These are phyloP conservation scores for Crithidia brevicula DNA, from an alignment of 208 protist species.

Conservation along the genomic window DNA sequence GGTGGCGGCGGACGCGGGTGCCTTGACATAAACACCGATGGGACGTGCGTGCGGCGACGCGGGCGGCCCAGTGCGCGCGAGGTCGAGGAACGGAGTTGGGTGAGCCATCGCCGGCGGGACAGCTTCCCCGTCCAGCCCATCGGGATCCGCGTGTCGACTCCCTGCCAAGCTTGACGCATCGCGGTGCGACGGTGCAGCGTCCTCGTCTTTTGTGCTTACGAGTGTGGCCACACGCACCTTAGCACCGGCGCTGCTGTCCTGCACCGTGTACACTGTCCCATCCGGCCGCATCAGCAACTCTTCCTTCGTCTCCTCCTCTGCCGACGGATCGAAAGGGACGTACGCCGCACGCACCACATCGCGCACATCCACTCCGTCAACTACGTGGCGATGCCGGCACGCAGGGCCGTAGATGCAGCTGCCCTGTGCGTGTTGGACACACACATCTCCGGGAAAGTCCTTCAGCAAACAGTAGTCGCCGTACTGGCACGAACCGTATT, in stretches of 20 bases:
- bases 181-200: not conserved
- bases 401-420: slow-evolving; percentile 59
- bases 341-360: slow-evolving; percentile 2
- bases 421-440: slow-evolving; percentile 77
- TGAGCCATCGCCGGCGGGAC: slow-evolving; percentile 5
- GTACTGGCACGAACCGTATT: slow-evolving; percentile 71
- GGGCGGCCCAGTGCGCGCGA: not conserved
- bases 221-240: slow-evolving; percentile 19
- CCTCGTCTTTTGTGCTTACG: too few relatives aligned
- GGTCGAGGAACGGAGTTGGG: slow-evolving; percentile 35
- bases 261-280: slow-evolving; percentile 1
- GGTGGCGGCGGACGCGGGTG: too few relatives aligned
- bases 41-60: too few relatives aligned
- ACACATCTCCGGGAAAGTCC: slow-evolving; percentile 71
- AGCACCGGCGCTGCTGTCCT: not conserved
- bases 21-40: too few relatives aligned
- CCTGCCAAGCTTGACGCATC: too few relatives aligned
- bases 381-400: slow-evolving; percentile 60
- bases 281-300: not conserved
- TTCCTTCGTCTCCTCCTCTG: not conserved
- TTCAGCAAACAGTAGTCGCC: slow-evolving; percentile 62
- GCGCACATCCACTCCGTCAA: slow-evolving; percentile 81
- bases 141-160: not conserved
- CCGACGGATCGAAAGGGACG: not conserved
- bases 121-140: not conserved